Base-by-base conservation (phyloP, 2,329 filamentous ascomycete genomes). In the Polytolypa hystricis region DNA sequence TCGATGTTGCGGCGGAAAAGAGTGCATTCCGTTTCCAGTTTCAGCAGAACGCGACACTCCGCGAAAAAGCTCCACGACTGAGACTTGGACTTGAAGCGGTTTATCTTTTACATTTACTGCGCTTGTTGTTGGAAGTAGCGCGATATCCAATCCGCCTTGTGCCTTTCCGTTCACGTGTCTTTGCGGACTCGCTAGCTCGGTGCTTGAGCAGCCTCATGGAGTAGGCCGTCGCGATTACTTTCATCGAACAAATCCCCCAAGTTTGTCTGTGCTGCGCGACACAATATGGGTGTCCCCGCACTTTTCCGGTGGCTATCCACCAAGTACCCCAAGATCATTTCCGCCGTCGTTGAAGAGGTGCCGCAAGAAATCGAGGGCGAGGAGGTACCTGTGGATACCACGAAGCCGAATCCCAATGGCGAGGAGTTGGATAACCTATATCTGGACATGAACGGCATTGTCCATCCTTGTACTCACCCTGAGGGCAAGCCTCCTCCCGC, bases 371-470 rank as follows among this genome's bases (percentile, higher is more conserved):
- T 96, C 60, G 84, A 94, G 71, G 89, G 86, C 47, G 73, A 79
- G 29, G 70, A 75, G 48, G 80, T 95, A 40, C 91, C 91, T 2
- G 76, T 96, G 42, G 86, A 98, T 56, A 79, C 77, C 8, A 86
- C 81, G 5, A 69, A 75, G 26, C 78, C 84, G 4, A 98, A 98
- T 55, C 93, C 93, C 2, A 98, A 98, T 63, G 86, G 86, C 57
- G 89, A 96, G 64, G 91, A 98, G 61, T 84, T 94, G 54, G 89
- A 98, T 65, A 98, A 98, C 54, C 70, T 98, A 4, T 98, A 98
- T 56, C 75, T 98, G 45, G 91, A 98, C 55, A 96, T 98, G 89
- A 98, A 98, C 61, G 93, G 91, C 57, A 98, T 98, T 48, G 91
- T 98, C 25, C 91, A 98, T 67, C 93, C 93, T 20, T 98, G 91